Base-by-base conservation (phyloP, 176 grass and related monocot genomes). In the Zoysia japonica region DNA sequence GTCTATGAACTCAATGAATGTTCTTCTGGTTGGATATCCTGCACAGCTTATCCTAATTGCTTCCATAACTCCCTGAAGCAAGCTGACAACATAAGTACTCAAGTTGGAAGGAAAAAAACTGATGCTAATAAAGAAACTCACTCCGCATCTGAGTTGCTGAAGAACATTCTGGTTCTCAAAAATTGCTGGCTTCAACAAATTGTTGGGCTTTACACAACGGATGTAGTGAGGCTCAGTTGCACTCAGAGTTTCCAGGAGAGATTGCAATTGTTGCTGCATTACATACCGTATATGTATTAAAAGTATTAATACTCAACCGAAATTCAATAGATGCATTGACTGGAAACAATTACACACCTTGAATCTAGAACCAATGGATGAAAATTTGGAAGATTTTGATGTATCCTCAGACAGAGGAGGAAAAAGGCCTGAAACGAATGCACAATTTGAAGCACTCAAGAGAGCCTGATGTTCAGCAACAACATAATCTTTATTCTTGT, bases 401-500 rank as follows among this genome's bases (percentile, higher is more conserved):
- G 96, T 89, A 38, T 96, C 93, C 71, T 98, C 95, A 12, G 88
- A 71, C 20, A 86, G 76, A 71, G 83, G 75, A 77, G 90, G 88
- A 80, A 95, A 99, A 74, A 99, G 88, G 10, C 79, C 43, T 19
- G 96, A 89, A 84, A 99, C 90, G 42, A 99, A 99, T n/a, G 72
- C 64, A 88, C 92, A 95, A 39, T 65, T 80, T 68, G 96, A 99
- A 78, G 92, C 92, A 93, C 72, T 81, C 81, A 99, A 78, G 53
- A 93, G 71, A 71, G 83, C 88, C 81, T 99, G 92, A 87, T 99
- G 96, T 81, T 99, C 96, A 84, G 96, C 96, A 87, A 99, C 85
- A 67, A 99, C 90, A 72, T 99, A 99, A 91, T 99, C 96, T 86
- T 95, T 99, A 80, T 99, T 99, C 80, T 99, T 99, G 57, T 99